Base-by-base conservation (phyloP, 768 basidiomycete species). In the Lepiota venenata region DNA sequence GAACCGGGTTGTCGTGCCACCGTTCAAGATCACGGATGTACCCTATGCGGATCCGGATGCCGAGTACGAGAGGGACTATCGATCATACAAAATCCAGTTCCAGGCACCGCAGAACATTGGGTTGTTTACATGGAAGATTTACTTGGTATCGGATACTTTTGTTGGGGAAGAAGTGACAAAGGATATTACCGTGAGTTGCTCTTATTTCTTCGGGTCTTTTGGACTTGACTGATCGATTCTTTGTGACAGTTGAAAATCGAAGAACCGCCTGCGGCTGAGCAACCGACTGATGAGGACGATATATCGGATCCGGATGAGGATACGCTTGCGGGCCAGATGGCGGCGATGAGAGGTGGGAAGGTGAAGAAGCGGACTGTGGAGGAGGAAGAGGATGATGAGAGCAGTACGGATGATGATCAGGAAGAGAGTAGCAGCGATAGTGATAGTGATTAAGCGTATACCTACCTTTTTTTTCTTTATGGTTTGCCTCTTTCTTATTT, bases 241-340 rank as follows among this genome's bases (percentile, higher is more conserved):
- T 18, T 48, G 18, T 36, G n/a, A n/a, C n/a, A 95, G 92, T 83
- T 97, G 57, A 87, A 88, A 66, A 87, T 97, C 32, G 91, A 94
- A 50, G 87, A 92, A 39, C 72, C 81, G 3, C 77, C 85, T 9
- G 72, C 73, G 0, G 84, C 85, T 5, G 87, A 87, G 38, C 66
- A 79, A 52, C 79, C 71, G 25, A 73, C 73, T 18, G 95, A n/a
- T n/a, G n/a, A 96, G 35, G 94, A 98, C 64, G 95, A 97, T 56
- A 99, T 98, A 59, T 97, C 94, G 0, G 97, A 98, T 46, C 97
- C 97, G 0, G 97, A 98, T 27, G 97, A 98, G 69, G 97, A 98
- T 69, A 82, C 88, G 21, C 73, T 98, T 48, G 97, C 94, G 4
- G 97, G 97, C 7, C 97, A 99, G 75, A 96, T 98, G 92, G 94